These are phyloP conservation scores for Penicillium olsonii DNA, from an alignment of 2,329 filamentous ascomycete species.

Conservation along the genomic window DNA sequence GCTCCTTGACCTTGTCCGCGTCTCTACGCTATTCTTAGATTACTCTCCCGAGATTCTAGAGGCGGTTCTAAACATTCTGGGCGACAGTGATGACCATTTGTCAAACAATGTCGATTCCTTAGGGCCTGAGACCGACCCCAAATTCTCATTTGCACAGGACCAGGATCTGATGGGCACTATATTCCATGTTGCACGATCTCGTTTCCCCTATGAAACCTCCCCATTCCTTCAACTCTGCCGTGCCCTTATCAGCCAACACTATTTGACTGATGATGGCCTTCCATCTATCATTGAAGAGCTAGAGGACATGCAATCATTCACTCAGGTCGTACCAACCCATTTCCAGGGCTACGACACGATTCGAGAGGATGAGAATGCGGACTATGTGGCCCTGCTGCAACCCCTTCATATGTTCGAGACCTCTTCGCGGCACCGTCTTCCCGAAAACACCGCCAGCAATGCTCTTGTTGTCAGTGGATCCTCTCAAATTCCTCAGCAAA, in stretches of 20 bases:
- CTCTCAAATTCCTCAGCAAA: constrained; percentile 40
- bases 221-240: constrained; percentile 75
- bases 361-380: constrained; percentile 82
- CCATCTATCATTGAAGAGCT: constrained; percentile 64
- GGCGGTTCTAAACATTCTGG: constrained; percentile 66
- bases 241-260: constrained; percentile 56
- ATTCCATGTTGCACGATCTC: constrained; percentile 68
- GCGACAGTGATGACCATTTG: constrained; percentile 37
- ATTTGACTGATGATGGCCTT: constrained; percentile 50
- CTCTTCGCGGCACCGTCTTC: constrained; percentile 25
- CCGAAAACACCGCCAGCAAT: constrained; percentile 27
- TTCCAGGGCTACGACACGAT: constrained; percentile 77
- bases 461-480: constrained; percentile 38
- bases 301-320: constrained; percentile 70
- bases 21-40: constrained; percentile 65
- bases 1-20: constrained; percentile 71
- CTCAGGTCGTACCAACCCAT: constrained; percentile 69
- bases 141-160: constrained; percentile 60
- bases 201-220: constrained; percentile 82
- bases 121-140: constrained; percentile 38
- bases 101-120: constrained; percentile 19
- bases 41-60: constrained; percentile 73
- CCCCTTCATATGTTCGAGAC: constrained; percentile 54
- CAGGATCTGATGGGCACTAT: constrained; percentile 57
- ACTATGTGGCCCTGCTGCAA: constrained; percentile 67